Conservation (phyloP, 176 grass and related monocot species). For the Coix lacrymajobi region DNA sequence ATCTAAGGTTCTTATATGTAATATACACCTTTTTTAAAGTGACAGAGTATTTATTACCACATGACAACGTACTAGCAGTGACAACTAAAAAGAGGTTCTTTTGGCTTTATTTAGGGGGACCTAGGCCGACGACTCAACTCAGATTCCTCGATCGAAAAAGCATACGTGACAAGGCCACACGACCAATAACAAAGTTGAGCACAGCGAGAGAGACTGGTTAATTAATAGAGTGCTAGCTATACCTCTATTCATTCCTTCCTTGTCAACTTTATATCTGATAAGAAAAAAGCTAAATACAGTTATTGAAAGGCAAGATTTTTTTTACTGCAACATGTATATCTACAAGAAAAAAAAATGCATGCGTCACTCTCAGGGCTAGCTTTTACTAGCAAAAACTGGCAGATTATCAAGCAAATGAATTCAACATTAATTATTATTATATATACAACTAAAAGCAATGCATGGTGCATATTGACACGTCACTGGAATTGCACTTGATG, state of each 20-base stretch:
- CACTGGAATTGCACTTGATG: not conserved
- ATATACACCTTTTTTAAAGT: not conserved
- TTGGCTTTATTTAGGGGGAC: not conserved
- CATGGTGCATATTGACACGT: not conserved
- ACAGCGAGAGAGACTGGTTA: not conserved
- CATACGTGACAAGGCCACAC: not conserved
- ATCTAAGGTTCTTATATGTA: slow-evolving; percentile 3
- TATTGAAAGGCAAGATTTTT: not conserved
- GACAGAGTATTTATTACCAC: not conserved
- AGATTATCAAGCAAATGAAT: not conserved
- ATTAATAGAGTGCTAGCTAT: not conserved
- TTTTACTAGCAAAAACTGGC: not conserved
- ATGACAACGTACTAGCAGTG: not conserved
- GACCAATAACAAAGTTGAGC: not conserved
- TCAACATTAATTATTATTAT: not conserved
- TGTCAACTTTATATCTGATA: slow-evolving; percentile 10
- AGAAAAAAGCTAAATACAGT: not conserved
- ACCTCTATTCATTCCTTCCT: not conserved
- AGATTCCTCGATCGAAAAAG: slow-evolving; percentile 26
- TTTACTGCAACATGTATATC: not conserved
- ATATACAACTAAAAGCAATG: not conserved
- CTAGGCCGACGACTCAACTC: not conserved
- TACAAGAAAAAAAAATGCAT: not conserved
- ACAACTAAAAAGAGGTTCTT: not conserved
- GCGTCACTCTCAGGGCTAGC: not conserved